These are phyloP conservation scores for Talaromyces albobiverticillius DNA, from an alignment of 2,329 filamentous ascomycete genomes.

Conservation along the genomic window DNA sequence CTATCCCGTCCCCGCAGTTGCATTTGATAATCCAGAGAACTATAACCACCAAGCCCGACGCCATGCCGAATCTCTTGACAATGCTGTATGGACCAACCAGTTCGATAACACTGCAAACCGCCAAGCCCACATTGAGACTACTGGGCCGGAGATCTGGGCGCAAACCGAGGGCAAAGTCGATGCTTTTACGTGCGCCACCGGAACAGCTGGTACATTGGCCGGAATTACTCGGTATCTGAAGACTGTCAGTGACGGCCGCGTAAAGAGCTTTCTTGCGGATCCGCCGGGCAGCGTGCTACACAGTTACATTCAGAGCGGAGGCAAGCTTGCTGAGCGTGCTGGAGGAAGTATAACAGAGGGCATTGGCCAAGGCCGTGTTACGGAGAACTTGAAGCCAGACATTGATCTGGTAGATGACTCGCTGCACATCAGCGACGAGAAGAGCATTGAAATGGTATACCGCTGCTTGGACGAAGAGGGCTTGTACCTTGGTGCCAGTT, in stretches of 20 bases:
- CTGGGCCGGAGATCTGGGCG: slow-evolving; percentile 93
- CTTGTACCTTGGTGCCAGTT: slow-evolving; percentile 90
- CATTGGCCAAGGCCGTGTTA: slow-evolving; percentile 93
- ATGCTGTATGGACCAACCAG: slow-evolving; percentile 98
- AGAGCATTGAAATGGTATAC: slow-evolving; percentile 98
- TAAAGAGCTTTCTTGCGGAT: slow-evolving; percentile 88
- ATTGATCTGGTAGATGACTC: slow-evolving; percentile 81
- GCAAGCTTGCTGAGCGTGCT: slow-evolving; percentile 73
- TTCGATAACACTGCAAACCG: slow-evolving; percentile 97
- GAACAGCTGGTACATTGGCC: slow-evolving; percentile 87
- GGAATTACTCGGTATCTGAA: slow-evolving; percentile 88
- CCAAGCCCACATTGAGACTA: slow-evolving; percentile 92
- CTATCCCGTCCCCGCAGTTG: slow-evolving; percentile 90
- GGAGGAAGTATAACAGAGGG: slow-evolving; percentile 95
- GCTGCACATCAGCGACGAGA: slow-evolving; percentile 81
- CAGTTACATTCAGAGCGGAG: slow-evolving; percentile 83
- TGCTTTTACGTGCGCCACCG: slow-evolving; percentile 93
- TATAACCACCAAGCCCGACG: slow-evolving; percentile 95
- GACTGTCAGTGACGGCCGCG: slow-evolving; percentile 70
- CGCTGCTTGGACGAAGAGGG: slow-evolving; percentile 93
- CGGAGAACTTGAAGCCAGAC: slow-evolving; percentile 88
- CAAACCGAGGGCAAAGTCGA: slow-evolving; percentile 85
- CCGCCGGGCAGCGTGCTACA: slow-evolving; percentile 91
- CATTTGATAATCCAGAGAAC: slow-evolving; percentile 92
- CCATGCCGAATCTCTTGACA: slow-evolving; percentile 81